Evolutionary conservation across 176 grass and related monocot genomes (phyloP), one percentile per base, ranked within the genome.

Genomic region (Oropetium thomaeum): DNA sequence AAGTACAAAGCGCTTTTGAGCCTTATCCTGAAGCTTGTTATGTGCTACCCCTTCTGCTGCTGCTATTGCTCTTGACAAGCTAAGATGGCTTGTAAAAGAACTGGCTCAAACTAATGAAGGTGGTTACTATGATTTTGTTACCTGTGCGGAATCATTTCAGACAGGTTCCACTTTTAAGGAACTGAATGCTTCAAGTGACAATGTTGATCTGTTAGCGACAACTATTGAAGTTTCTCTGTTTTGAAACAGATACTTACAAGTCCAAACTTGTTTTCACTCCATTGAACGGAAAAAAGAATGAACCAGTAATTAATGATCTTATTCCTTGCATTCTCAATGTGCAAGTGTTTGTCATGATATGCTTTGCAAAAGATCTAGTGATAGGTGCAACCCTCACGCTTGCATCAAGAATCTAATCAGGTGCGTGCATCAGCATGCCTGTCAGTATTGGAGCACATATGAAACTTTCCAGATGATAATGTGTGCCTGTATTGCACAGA

Each of bases 401-500:
- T 80, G 35, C 51, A 42, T 92, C 28, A 88, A 79, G 66, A 29
- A 39, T 82, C 62, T 92, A 74, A 71, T 87, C 43, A 68, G 83
- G 35, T 90, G 58, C 44, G 44, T 98, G 17, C 66, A 88, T 59
- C 75, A 89, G 48, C 73, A 78, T 44, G 74, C 39, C 25, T 71
- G 64, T 79, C 79, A 69, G 67, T 77, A 67, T 47, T 84, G 55
- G 38, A 76, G 59, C 57, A 85, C 88, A 39, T 94, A 87, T 76
- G 91, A 93, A 86, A 62, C 30, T 31, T 98, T 98, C 67, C 76
- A 25, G 66, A 62, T 94, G 68, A 39, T 75, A 55, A 80, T 87
- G 71, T 71, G 86, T 62, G 26, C 85, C 62, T 78, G 52, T 65
- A 53, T 80, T 75, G 65, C 60, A 65, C 47, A 47, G 47, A 47